Conservation (phyloP, 306 rosid genomes). For the Prinsepia uniflora region DNA sequence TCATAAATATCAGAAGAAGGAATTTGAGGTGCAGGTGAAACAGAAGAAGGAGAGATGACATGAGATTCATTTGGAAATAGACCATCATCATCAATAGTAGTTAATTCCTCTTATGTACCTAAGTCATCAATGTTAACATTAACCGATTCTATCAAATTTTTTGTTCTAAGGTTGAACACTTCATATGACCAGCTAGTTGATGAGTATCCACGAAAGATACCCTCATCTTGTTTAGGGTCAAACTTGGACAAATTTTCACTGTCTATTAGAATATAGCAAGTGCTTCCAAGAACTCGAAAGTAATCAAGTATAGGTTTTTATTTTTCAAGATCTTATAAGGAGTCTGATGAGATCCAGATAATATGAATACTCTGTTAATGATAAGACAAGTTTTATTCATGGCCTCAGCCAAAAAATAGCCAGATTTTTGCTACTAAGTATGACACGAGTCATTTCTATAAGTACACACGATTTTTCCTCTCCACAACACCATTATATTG, state of each 20-base stretch:
- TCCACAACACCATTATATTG: neutral
- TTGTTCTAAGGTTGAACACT: no score
- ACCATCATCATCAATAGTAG: neutral
- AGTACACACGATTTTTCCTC: neutral
- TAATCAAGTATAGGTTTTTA: neutral
- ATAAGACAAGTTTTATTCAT: neutral
- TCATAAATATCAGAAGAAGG: no score
- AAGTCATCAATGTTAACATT: neutral
- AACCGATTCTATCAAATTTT: neutral
- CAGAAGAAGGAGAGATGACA: neutral
- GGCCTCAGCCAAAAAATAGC: neutral
- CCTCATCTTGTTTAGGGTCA: neutral
- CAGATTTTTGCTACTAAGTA: neutral
- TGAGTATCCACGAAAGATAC: neutral
- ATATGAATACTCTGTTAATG: neutral
- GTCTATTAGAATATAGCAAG: neutral
- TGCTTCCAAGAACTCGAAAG: neutral
- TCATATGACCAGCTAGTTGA: neutral
- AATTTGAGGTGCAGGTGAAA: neutral
- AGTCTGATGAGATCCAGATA: neutral
- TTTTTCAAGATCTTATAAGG: neutral
- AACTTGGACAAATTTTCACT: neutral
- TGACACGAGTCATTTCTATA: neutral
- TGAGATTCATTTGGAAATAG: neutral
- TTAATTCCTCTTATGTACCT: accelerated